Percentiles rank a stretch among this genome's conserved stretches.
Conservation (phyloP, 192 early-diverging fungal genomes). For the Kickxella alabastrina region DNA sequence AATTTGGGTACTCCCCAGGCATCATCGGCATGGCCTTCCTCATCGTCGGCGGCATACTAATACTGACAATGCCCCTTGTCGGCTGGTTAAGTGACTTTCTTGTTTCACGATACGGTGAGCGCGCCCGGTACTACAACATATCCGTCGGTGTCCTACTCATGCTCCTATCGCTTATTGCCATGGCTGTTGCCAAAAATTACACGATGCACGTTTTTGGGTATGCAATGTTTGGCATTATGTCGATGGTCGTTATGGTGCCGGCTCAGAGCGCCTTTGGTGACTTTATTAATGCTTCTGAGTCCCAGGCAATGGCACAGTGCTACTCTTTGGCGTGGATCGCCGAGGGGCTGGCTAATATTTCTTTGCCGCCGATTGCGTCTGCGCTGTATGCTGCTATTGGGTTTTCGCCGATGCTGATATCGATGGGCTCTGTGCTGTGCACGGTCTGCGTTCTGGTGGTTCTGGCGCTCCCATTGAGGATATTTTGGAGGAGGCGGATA, state of each 20-base stretch:
- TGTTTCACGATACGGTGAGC: slow-evolving; percentile 23
- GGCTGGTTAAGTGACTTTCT: slow-evolving; percentile 31
- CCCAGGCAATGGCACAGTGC: slow-evolving; percentile 46
- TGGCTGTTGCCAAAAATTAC: slow-evolving; percentile 25
- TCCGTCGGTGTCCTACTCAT: slow-evolving; percentile 14
- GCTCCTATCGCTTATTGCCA: slow-evolving; percentile 24
- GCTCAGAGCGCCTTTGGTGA: slow-evolving; percentile 52
- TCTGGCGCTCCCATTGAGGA: slow-evolving; percentile 21
- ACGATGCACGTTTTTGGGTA: slow-evolving; percentile 36
- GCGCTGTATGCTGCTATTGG: slow-evolving; percentile 21
- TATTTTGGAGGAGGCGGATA: slow-evolving; percentile 4
- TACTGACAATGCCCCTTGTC: slow-evolving; percentile 37
- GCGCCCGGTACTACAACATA: slow-evolving; percentile 48
- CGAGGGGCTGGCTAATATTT: slow-evolving; percentile 45
- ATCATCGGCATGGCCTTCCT: slow-evolving; percentile 43
- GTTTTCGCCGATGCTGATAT: slow-evolving; percentile 33
- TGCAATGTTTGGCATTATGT: slow-evolving; percentile 36
- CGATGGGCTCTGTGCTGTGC: slow-evolving; percentile 37
- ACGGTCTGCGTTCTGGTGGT: slow-evolving; percentile 16
- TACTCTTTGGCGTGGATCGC: slow-evolving; percentile 47
- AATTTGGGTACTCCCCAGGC: slow-evolving; percentile 37
- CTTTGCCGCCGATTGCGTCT: slow-evolving; percentile 34
- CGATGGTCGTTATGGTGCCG: slow-evolving; percentile 42
- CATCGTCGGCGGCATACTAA: slow-evolving; percentile 40
- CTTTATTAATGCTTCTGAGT: slow-evolving; percentile 36